Evolutionary conservation across 352 stramenopile genomes (phyloP).

Genomic region (Aphanomyces cochlioides): DNA sequence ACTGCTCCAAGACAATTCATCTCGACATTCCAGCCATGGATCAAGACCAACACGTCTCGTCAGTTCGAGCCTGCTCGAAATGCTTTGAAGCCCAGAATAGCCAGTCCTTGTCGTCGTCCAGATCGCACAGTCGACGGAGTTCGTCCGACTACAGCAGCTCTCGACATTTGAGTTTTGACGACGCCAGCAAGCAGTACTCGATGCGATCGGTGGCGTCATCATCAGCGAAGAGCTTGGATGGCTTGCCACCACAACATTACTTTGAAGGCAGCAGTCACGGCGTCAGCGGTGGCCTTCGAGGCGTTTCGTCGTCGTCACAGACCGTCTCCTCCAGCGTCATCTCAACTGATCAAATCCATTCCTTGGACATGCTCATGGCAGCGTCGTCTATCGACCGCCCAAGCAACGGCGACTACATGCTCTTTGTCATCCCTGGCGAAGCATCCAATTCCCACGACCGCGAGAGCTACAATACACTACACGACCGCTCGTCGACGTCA

Average conservation of each 20-base stretch:
- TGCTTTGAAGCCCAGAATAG: conserved; percentile 7
- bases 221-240: conserved; percentile 4
- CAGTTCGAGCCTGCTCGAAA: conserved; percentile 1
- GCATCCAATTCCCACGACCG: background rate
- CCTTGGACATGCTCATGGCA: background rate
- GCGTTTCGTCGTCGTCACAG: background rate
- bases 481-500: conserved; percentile 7
- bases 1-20: conserved; percentile 23
- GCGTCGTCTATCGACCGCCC: too few relatives aligned
- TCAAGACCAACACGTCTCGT: conserved; percentile 18
- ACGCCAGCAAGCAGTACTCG: background rate
- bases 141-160: conserved; percentile 17
- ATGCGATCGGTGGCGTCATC: conserved; percentile 1
- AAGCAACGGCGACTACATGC: background rate
- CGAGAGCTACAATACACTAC: conserved; percentile 7
- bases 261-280: background rate
- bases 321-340: too few relatives aligned
- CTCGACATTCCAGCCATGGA: conserved; percentile 19
- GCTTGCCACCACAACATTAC: background rate
- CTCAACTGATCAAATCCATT: background rate
- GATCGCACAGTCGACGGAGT: background rate
- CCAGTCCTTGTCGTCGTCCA: too few relatives aligned
- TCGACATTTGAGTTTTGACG: conserved; percentile 19
- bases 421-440: background rate
- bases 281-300: background rate